Conservation (phyloP, 169 alveolate species). For the Eimeria acervulina region DNA sequence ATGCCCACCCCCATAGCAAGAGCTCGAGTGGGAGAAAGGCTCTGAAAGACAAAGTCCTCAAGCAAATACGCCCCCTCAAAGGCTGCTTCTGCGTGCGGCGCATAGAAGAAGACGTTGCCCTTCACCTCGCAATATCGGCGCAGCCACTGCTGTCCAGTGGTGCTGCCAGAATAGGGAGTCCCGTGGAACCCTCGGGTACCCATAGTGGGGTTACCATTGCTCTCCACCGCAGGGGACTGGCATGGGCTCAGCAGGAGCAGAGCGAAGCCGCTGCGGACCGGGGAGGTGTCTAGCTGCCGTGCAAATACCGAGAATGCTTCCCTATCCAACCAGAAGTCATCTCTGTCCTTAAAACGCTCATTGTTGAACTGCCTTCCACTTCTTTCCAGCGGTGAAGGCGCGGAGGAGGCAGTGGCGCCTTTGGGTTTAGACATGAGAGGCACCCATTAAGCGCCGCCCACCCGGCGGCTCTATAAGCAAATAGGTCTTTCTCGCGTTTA, state of each 20-base stretch:
- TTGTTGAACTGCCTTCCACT: not conserved
- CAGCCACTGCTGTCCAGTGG: conserved; percentile 56
- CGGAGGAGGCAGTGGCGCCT: not conserved
- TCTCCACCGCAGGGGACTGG: conserved; percentile 80
- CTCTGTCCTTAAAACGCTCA: conserved; percentile 1
- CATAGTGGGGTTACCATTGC: not conserved
- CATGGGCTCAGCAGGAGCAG: conserved; percentile 50
- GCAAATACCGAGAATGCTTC: conserved; percentile 70
- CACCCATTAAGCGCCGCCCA: not conserved
- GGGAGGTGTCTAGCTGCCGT: conserved; percentile 65
- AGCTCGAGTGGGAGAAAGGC: conserved; percentile 21
- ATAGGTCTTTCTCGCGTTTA: not conserved
- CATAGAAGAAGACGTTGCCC: conserved; percentile 66
- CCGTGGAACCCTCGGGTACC: not conserved
- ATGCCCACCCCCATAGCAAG: conserved; percentile 56
- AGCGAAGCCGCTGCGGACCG: conserved; percentile 29
- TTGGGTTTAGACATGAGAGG: not conserved
- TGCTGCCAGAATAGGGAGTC: not conserved
- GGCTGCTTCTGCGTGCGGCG: conserved; percentile 73
- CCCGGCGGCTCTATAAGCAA: not conserved
- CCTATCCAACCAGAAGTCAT: conserved; percentile 69
- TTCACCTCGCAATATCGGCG: conserved; percentile 74
- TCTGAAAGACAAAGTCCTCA: conserved; percentile 61
- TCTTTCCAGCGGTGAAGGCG: not conserved
- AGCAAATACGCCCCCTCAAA: conserved; percentile 81